Conservation (phyloP, 2,329 filamentous ascomycete species). For the Xylaria polymorpha region DNA sequence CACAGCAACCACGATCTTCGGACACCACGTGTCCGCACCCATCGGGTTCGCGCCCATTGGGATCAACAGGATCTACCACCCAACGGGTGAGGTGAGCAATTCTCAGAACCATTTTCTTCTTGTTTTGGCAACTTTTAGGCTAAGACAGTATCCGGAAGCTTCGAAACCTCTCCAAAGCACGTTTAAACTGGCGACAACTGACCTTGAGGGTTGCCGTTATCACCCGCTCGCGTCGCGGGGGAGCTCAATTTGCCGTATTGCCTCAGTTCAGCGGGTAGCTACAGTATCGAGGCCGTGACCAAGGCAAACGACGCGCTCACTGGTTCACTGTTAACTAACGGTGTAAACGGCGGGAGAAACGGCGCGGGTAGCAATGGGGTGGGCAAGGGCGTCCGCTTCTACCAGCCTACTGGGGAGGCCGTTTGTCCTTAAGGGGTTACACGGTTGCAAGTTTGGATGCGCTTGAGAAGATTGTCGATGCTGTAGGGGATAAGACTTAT, state of each 20-base stretch:
- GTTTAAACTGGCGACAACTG: no score
- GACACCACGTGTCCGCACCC: constrained; percentile 67
- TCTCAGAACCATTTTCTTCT: no score
- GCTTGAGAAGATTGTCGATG: constrained; percentile 67
- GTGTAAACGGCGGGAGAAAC: not conserved
- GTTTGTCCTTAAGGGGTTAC: constrained; percentile 72
- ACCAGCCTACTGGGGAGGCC: constrained; percentile 71
- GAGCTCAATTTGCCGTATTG: constrained; percentile 70
- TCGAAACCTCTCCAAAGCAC: no score
- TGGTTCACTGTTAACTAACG: no score
- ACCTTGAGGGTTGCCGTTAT: constrained; percentile 47
- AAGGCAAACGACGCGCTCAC: constrained; percentile 60
- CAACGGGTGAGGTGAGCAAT: constrained; percentile 58
- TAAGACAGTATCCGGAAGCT: no score
- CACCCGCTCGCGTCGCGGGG: constrained; percentile 69
- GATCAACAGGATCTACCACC: constrained; percentile 74
- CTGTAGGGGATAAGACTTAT: constrained; percentile 48
- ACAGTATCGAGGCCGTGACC: constrained; percentile 68
- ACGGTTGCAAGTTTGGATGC: constrained; percentile 70
- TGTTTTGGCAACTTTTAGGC: no score
- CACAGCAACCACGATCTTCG: constrained; percentile 68
- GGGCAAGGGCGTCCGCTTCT: constrained; percentile 61
- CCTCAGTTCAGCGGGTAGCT: constrained; percentile 67
- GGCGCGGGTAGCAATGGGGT: not conserved
- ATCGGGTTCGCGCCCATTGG: constrained; percentile 74